Percentiles rank a stretch among this genome's conserved stretches.
These are phyloP conservation scores for Mrakia blollopis DNA, from an alignment of 768 basidiomycete species.

Conservation along the genomic window DNA sequence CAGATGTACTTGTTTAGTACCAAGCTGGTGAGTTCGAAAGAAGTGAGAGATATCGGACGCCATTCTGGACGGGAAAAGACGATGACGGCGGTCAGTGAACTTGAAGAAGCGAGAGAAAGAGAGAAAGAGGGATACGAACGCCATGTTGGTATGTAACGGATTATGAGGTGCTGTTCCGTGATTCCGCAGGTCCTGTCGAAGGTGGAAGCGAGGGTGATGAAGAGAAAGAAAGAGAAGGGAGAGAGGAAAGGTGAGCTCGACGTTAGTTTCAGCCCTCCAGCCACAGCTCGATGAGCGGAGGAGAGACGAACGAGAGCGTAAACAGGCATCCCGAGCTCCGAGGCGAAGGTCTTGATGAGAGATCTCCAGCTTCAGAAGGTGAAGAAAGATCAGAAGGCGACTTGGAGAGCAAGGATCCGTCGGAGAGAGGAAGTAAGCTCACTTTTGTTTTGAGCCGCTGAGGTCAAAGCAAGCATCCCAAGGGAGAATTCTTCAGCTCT, in stretches of 20 bases:
- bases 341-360: constrained; percentile 65
- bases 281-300: neutral
- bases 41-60: constrained; percentile 71
- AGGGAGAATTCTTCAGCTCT: too few species aligned
- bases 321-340: constrained; percentile 61
- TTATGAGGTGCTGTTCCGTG: constrained; percentile 80
- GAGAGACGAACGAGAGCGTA: constrained; percentile 58
- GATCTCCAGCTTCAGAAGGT: constrained; percentile 56
- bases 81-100: neutral
- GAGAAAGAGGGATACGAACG: constrained; percentile 42
- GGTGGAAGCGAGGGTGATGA: neutral
- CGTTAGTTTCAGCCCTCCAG: too few species aligned
- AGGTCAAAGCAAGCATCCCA: neutral
- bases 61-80: constrained; percentile 45
- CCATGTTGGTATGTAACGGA: constrained; percentile 64
- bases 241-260: neutral
- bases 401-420: neutral
- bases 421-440: neutral
- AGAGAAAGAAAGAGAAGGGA: neutral
- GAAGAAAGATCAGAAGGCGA: neutral
- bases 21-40: constrained; percentile 50
- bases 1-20: constrained; percentile 57
- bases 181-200: constrained; percentile 74
- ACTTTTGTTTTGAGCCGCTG: constrained; percentile 80
- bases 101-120: too few species aligned